Evolutionary conservation across 2,329 filamentous ascomycete species (phyloP), one percentile per base, ranked within the genome.

Genomic region (Fusarium transvaalense): DNA sequence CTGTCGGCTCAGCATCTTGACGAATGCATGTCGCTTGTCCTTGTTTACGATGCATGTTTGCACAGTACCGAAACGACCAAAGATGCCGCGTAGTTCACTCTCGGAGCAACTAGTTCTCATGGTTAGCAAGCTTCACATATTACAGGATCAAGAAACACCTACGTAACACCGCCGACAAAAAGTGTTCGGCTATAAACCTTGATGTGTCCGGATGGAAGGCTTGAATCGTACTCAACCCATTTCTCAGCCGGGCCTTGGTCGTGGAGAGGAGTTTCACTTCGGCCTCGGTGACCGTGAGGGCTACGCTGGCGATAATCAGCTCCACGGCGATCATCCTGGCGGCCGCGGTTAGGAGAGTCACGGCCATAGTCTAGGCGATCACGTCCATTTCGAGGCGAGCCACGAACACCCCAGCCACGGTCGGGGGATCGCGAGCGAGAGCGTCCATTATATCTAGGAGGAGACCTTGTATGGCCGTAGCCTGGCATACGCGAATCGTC

Each of bases 11-110:
- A 96, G 88, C 96, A 99, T 99, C 82, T 99, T 99, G 75, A 99
- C 95, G 78, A 99, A 99, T 8, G 96, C 96, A 79, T 99, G 96
- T 19, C 96, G 92, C 82, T 98, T 99, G 76, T 99, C 96, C 75
- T 93, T 92, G 82, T 99, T 98, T 71, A 97, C 94, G 70, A 99
- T 99, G 80, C 95, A 98, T 2, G 95, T 97, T 80, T 99, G 96
- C 6, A 99, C 96, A 54, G 90, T 85, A 61, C 96, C 96, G 76
- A 90, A 97, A 45, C 89, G 89, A 75, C 84, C 85, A 79, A 99
- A 99, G 43, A 97, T 89, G 51, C 82, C 83, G 54, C 94, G 90
- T 54, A 99, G 85, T 77, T 98, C 94, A 60, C 86, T 83, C 79
- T 99, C 95, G 9, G 92, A 90, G 61, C 88, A 91, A 37, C 90